A percentile compares a stretch with the other conserved stretches of the same genome.
phyloP scores from a whole-genome alignment of 352 stramenopile species.

The Halophytophthora polymorphica region DNA sequence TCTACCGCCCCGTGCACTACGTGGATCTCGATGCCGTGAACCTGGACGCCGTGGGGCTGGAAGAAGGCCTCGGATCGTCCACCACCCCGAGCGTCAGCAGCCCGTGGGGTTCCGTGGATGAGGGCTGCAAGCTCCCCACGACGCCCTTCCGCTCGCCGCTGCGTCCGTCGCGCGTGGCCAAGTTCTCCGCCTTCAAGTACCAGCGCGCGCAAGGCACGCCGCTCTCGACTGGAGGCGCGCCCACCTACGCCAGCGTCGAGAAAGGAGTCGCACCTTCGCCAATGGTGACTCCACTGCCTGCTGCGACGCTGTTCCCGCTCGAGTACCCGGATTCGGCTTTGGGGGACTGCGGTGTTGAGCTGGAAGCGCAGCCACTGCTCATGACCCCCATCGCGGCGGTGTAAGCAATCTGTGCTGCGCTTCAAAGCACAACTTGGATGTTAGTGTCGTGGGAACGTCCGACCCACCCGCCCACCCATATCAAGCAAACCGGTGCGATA shows the following conservation, averaged over 20 bases:
- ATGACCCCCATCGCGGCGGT: slow-evolving; percentile 20
- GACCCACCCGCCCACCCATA: too few relatives aligned
- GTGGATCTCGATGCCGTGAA: slow-evolving; percentile 17
- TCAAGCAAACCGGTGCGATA: too few relatives aligned
- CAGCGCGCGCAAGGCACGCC: slow-evolving; percentile 22
- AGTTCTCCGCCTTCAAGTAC: slow-evolving; percentile 18
- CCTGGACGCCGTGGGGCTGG: too few relatives aligned
- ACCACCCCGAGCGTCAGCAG: slow-evolving; percentile 10
- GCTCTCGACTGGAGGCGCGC: slow-evolving; percentile 10
- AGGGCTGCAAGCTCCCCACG: slow-evolving; percentile 2
- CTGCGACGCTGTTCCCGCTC: slow-evolving; percentile 7
- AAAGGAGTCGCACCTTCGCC: slow-evolving; percentile 13
- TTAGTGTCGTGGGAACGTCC: background rate
- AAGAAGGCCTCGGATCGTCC: slow-evolving; percentile 19
- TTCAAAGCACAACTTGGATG: too few relatives aligned
- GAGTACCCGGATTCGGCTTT: slow-evolving; percentile 11
- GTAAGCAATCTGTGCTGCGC: background rate
- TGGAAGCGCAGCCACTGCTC: slow-evolving; percentile 20
- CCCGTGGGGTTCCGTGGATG: slow-evolving; percentile 4
- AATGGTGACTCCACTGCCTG: too few relatives aligned
- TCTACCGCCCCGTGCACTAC: slow-evolving; percentile 30
- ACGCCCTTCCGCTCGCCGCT: slow-evolving; percentile 21
- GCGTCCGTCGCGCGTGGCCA: slow-evolving; percentile 21
- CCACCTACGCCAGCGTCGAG: slow-evolving; percentile 14
- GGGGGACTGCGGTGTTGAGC: slow-evolving; percentile 8